Evolutionary conservation across 352 stramenopile genomes (phyloP), one percentile per base, ranked within the genome.

Genomic region (Halophytophthora polymorphica): DNA sequence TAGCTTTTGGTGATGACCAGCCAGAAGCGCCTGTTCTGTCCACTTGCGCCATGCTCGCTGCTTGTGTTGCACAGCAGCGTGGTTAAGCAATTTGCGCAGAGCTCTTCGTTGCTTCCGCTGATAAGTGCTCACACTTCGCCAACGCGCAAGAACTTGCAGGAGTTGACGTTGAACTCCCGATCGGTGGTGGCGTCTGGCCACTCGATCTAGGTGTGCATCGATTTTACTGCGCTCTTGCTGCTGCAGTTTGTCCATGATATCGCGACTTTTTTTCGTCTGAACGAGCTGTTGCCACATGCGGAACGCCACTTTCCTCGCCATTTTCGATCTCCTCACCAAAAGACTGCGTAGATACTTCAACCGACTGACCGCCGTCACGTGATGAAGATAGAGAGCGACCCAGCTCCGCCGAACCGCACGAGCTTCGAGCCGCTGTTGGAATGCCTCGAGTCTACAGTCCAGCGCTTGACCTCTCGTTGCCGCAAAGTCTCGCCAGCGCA

Each of bases 391-490:
- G 22, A 66, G 17, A 41, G 28, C 28, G 1, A n/a, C 39, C 66
- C 66, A 89, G 10, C 43, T 52, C 19, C 17, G 61, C 3, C 39
- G 35, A 41, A 73, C 18, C 1, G 52, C 19, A 2, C 71, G 61
- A 31, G 6, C 50, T 0, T 52, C 52, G 0, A 35, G 14, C 21
- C 78, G 71, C 23, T 66, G 49, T 22, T 76, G 53, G 23, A 87
- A 84, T 14, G 73, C 71, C 35, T 86, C 73, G 6, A 83, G 15
- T 14, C 73, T 64, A 42, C 69, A 81, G 39, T 54, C 61, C 12
- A 68, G 33, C 19, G 65, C 57, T 50, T 83, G 70, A 17, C 44
- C 60, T 13, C 50, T 56, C n/a, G 64, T 45, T 10, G 36, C 25
- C 0, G 67, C 48, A 14, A 61, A 45, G 1, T 52, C 39, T 34